Percentiles rank a stretch among this genome's conserved stretches.
Evolutionary conservation across 2,329 filamentous ascomycete species (phyloP).

Genomic region (Aspergillus calidoustus): DNA sequence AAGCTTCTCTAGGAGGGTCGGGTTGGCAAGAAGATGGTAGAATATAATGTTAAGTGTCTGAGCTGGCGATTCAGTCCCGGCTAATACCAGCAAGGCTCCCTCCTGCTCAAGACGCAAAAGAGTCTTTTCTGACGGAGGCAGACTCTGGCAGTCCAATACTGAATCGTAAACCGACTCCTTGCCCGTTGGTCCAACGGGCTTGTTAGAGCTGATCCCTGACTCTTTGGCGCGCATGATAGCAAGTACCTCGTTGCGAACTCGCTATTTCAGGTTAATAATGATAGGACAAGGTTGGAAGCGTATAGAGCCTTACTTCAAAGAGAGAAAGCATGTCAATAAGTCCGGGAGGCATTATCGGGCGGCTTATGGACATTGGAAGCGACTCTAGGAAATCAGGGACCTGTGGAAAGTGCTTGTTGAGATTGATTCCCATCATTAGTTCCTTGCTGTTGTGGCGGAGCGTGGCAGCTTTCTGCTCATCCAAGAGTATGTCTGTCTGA

Average conservation of each 20-base stretch:
- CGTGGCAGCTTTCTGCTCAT: slow-evolving; percentile 29
- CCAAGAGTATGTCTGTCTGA: slow-evolving; percentile 28
- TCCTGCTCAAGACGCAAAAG: slow-evolving; percentile 36
- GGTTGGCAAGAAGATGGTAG: slow-evolving; percentile 29
- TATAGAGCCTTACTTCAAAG: slow-evolving; percentile 2
- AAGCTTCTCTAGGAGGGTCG: slow-evolving; percentile 21
- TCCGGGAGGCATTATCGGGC: slow-evolving; percentile 4
- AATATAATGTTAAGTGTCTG: slow-evolving; percentile 28
- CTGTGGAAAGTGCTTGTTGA: slow-evolving; percentile 39
- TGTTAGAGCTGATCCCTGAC: background rate
- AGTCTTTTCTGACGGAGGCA: slow-evolving; percentile 35
- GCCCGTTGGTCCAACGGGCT: slow-evolving; percentile 17
- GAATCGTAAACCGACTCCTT: slow-evolving; percentile 33
- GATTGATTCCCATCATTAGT: slow-evolving; percentile 34
- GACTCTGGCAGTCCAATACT: slow-evolving; percentile 28
- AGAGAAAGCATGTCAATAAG: slow-evolving; percentile 5
- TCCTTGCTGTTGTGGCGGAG: slow-evolving; percentile 33
- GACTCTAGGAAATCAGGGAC: slow-evolving; percentile 29
- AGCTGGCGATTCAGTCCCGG: slow-evolving; percentile 33
- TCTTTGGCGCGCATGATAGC: slow-evolving; percentile 20
- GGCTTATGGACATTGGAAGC: slow-evolving; percentile 5
- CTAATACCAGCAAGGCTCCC: slow-evolving; percentile 33
- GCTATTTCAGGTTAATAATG: background rate
- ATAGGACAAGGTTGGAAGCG: background rate
- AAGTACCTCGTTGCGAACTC: slow-evolving; percentile 19